Evolutionary conservation across 345 rosid genomes (phyloP).

Genomic region (Eucalyptus pauciflora): DNA sequence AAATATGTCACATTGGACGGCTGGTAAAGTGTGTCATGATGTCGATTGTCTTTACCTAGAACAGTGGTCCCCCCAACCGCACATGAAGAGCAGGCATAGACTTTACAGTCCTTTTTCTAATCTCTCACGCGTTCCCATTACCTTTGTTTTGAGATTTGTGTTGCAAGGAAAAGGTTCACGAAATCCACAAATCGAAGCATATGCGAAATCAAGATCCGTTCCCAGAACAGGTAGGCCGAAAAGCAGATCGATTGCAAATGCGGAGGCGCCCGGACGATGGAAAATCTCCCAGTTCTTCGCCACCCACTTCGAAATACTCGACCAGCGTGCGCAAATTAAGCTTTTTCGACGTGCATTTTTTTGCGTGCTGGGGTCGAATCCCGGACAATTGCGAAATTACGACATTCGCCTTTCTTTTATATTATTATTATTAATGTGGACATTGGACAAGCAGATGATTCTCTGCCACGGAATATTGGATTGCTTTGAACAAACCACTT

Average conservation of each 20-base stretch:
- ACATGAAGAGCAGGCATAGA: neutral
- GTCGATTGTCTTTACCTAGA: neutral
- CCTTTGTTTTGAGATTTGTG: neutral
- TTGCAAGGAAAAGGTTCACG: neutral
- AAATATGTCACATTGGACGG: neutral
- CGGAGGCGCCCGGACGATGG: neutral
- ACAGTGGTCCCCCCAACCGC: neutral
- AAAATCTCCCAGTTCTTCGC: neutral
- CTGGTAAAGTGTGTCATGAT: neutral
- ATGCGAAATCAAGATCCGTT: neutral
- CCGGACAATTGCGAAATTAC: neutral
- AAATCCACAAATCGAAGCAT: neutral
- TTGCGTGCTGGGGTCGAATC: neutral
- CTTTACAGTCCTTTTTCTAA: neutral
- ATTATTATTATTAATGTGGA: neutral
- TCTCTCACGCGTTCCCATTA: neutral
- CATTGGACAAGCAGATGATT: neutral
- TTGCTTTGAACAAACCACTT: neutral
- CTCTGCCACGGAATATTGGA: neutral
- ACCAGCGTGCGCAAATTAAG: neutral
- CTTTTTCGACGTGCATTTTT: neutral
- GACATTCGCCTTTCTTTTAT: neutral
- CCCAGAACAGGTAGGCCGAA: neutral
- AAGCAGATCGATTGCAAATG: neutral
- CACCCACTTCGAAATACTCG: neutral